Evolutionary conservation across 2,329 filamentous ascomycete genomes (phyloP), one percentile per base, ranked within the genome.

Genomic region (Colletotrichum tabaci): DNA sequence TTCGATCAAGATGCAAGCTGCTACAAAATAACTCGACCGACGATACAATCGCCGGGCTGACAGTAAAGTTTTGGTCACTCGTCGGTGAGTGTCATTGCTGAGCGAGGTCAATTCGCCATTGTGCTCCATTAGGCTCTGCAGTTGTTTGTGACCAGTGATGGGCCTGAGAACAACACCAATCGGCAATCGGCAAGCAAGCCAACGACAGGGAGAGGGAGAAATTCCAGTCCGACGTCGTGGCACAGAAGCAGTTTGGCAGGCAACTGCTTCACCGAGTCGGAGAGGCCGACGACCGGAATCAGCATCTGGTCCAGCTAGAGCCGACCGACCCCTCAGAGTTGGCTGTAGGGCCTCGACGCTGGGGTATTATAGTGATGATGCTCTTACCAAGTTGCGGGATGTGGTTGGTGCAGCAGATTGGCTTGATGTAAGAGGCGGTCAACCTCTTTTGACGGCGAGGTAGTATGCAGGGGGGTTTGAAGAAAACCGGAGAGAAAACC

Each of bases 1-100:
- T 23, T 49, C 35, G 21, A 23, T n/a, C 35, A 57, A 35, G 61
- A 52, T 23, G 35, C 57, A 46, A 38, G 35, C 58, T 49, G 44
- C 18, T 30, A 7, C 56, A 40, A 26, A n/a, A 21, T 23, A n/a
- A 44, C 4, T 46, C 15, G 21, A 46, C 56, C 5, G 44, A 15
- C 26, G 6, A 35, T n/a, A 57, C 21, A 38, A 16, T n/a, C 53
- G 3, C 35, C 35, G n/a, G 35, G 35, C 53, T 15, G n/a, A 8
- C 13, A n/a, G 35, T 35, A 16, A 18, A 57, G 53, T 13, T 23
- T 9, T 38, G 26, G 12, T n/a, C 35, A 42, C 53, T 38, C 35
- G 35, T 23, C 40, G 30, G 21, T 40, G 53, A 8, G 38, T 23
- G 35, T 9, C 15, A 30, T 35, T 30, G 18, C 9, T 55, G 15